Percentiles rank a stretch among this genome's conserved stretches.
phyloP scores from a whole-genome alignment of 2,329 filamentous ascomycete species.

The Apiospora pterosperma region DNA sequence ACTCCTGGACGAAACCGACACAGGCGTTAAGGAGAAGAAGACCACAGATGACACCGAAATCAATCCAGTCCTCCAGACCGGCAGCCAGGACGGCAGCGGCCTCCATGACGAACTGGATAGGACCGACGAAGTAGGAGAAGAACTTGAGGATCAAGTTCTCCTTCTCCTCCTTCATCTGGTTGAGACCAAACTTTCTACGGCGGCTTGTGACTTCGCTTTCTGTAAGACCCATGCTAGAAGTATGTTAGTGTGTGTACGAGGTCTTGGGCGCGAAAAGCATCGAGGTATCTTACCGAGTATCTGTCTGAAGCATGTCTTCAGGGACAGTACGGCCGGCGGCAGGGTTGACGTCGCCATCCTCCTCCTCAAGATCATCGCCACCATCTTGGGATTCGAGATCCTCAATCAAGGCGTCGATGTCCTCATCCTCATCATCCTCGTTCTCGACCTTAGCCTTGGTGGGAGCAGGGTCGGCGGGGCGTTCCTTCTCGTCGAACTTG shows the following conservation, averaged over 20 bases:
- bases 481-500: constrained; percentile 61
- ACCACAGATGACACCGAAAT: constrained; percentile 87
- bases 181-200: constrained; percentile 71
- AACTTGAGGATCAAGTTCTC: constrained; percentile 84
- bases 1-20: constrained; percentile 88
- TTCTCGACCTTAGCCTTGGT: constrained; percentile 43
- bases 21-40: constrained; percentile 79
- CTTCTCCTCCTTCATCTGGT: constrained; percentile 90
- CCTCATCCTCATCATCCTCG: constrained; percentile 74
- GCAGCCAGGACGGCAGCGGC: constrained; percentile 75
- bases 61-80: constrained; percentile 84
- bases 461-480: constrained; percentile 29
- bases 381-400: constrained; percentile 82
- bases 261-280: neutral
- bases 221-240: constrained; percentile 59
- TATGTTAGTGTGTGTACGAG: neutral
- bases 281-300: constrained; percentile 41
- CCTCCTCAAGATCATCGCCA: constrained; percentile 60
- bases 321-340: constrained; percentile 54
- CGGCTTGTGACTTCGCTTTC: constrained; percentile 61
- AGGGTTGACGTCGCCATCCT: constrained; percentile 51
- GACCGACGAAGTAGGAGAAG: constrained; percentile 50
- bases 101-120: constrained; percentile 95
- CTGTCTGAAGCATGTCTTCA: constrained; percentile 75
- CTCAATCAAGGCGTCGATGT: constrained; percentile 83